Evolutionary conservation across 495 filamentous ascomycete species (phyloP).

Genomic region (Penicillium ochrochloron): DNA sequence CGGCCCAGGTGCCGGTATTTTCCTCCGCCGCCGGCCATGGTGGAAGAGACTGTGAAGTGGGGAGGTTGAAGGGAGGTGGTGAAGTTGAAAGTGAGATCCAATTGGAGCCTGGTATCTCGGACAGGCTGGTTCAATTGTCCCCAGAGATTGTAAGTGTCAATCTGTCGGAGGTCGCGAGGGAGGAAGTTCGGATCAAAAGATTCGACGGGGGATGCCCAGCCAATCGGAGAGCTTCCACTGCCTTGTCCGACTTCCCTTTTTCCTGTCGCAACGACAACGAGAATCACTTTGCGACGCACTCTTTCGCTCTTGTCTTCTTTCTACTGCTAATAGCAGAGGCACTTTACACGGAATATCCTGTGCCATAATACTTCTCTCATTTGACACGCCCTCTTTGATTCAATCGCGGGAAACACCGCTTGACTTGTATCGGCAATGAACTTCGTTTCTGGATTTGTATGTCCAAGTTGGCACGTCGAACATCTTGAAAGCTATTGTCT

Average conservation of each 20-base stretch:
- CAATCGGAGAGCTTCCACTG: slow-evolving; percentile 50
- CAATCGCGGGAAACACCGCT: not conserved
- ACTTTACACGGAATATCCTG: not conserved
- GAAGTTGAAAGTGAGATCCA: not conserved
- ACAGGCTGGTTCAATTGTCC: slow-evolving; percentile 6
- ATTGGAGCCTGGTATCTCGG: not conserved
- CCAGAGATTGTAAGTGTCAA: not conserved
- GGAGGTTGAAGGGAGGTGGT: slow-evolving; percentile 1
- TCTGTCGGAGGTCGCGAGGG: slow-evolving; percentile 15
- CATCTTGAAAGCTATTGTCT: not conserved
- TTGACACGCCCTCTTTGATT: not conserved
- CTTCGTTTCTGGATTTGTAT: slow-evolving; percentile 82
- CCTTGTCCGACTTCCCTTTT: slow-evolving; percentile 31
- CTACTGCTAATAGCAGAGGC: not conserved
- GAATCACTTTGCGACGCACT: not conserved
- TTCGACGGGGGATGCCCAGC: slow-evolving; percentile 37
- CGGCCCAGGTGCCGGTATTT: slow-evolving; percentile 89
- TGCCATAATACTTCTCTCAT: no score
- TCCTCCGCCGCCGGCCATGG: slow-evolving; percentile 81
- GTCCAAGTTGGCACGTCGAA: slow-evolving; percentile 32
- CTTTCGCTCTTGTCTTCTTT: not conserved
- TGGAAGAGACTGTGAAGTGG: slow-evolving; percentile 19
- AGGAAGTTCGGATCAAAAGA: slow-evolving; percentile 41
- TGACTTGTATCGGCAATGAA: slow-evolving; percentile 60
- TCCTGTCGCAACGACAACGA: slow-evolving; percentile 6